Base-by-base conservation (phyloP, 73 alveolate genomes). In the Tetrahymena thermophila region DNA sequence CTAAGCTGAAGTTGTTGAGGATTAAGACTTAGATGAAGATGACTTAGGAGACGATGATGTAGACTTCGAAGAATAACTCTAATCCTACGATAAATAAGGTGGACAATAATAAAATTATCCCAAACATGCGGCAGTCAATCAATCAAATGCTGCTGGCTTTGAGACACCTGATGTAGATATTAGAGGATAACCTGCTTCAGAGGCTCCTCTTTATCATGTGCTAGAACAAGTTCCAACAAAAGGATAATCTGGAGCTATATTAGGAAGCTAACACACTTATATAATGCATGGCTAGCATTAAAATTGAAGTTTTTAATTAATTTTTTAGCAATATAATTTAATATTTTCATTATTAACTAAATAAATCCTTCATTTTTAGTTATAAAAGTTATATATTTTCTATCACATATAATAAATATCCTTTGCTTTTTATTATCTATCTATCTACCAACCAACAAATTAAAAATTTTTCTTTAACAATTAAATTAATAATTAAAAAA, bases 1-100 rank as follows among this genome's bases (percentile, higher is more conserved):
- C 14, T 85, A 95, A 57, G 96, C 23, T 42, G 96, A 96, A 95
- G 95, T 83, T 43, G 43, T 43, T 37, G 96, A 85, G 31, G 96
- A 94, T 1, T 94, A 85, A 94, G 97, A 94, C 94, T 37, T 93
- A 31, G 89, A 71, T 71, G 89, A 71, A 4, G 89, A 71, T 34
- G 89, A 71, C n/a, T 71, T 71, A 31, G 89, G 89, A 23, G 89
- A 71, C 11, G 89, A 71, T 2, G 89, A 71, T 71, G 89, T 71
- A 28, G 89, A 71, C 31, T 71, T 71, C 31, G 89, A 71, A 71
- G 89, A 71, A 8, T n/a, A 71, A 25, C 37, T 71, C 21, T 31
- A 71, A 57, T n/a, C 16, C 4, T 57, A 57, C 14, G 85, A 57
- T n/a, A 57, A 57, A 42, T 34, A 25, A 71, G 37, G 40, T n/a